Percentiles rank a stretch among this genome's conserved stretches.
Conservation (phyloP, 345 rosid species). For the Gossypium mustelinum region DNA sequence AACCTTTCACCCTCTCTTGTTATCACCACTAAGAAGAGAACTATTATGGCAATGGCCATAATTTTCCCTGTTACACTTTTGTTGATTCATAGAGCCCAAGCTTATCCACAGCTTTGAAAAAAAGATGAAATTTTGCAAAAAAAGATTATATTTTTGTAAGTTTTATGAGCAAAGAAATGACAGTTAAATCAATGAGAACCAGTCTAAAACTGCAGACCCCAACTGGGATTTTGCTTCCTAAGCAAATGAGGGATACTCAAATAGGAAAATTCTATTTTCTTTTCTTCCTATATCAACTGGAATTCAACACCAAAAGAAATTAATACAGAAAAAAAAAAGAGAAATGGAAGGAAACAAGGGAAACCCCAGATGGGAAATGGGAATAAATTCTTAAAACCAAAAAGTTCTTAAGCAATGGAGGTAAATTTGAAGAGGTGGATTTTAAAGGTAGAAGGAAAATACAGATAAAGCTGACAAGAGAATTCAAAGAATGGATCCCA, state of each 20-base stretch:
- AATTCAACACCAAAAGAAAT: not conserved
- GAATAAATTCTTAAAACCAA: not conserved
- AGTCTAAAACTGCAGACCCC: conserved; percentile 4
- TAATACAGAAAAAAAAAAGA: not conserved
- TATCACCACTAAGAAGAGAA: conserved; percentile 57
- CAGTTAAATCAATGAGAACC: not conserved
- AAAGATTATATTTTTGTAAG: not conserved
- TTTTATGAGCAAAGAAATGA: too few relatives aligned
- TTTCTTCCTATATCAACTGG: not conserved
- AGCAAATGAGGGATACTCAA: not conserved
- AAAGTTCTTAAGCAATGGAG: not conserved
- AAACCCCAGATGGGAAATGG: not conserved
- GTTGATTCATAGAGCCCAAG: conserved; percentile 30
- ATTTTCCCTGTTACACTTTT: conserved; percentile 64
- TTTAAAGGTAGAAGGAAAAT: not conserved
- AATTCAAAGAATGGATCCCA: conserved; percentile 10
- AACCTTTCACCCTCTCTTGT: too few relatives aligned
- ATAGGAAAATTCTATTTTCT: not conserved
- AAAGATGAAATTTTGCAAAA: not conserved
- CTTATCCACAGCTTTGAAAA: conserved; percentile 35
- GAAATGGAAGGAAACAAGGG: not conserved
- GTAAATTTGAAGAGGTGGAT: too few relatives aligned
- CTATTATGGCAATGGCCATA: conserved; percentile 56
- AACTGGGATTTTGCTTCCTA: conserved; percentile 6
- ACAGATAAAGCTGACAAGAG: not conserved